A percentile compares a stretch with the other conserved stretches of the same genome.
Evolutionary conservation across 257 asterid genomes (phyloP).

Genomic region (Nicotiana sylvestris): DNA sequence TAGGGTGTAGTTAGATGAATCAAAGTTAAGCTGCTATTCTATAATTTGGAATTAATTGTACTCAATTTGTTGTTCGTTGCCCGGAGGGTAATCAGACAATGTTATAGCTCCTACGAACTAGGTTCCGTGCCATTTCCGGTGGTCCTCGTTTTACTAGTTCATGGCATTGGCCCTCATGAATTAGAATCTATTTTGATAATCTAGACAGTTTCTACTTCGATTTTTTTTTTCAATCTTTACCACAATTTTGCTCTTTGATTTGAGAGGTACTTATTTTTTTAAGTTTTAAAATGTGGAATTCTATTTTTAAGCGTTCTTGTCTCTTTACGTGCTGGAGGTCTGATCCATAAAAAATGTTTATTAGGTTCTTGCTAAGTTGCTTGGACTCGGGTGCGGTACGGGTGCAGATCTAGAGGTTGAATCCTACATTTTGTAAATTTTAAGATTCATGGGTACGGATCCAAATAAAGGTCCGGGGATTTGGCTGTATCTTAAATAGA

Average conservation of each 20-base stretch:
- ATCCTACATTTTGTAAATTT: too few species aligned
- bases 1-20: neutral
- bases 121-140: neutral
- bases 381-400: too few species aligned
- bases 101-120: neutral
- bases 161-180: neutral
- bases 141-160: neutral
- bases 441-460: too few species aligned
- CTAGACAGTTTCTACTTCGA: neutral
- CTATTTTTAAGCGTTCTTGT: neutral
- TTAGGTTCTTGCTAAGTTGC: neutral
- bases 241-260: neutral
- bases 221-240: neutral
- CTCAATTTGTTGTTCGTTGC: constrained; percentile 4
- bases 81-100: neutral
- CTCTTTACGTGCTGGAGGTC: neutral
- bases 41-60: neutral
- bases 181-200: neutral
- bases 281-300: neutral
- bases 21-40: neutral
- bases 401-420: too few species aligned
- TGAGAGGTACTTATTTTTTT: neutral
- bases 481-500: too few species aligned
- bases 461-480: too few species aligned
- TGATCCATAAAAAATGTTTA: neutral